Percentiles rank a stretch among this genome's conserved stretches.
These are phyloP conservation scores for Penicillium sp. DNA, from an alignment of 2,329 filamentous ascomycete genomes.

Conservation along the genomic window DNA sequence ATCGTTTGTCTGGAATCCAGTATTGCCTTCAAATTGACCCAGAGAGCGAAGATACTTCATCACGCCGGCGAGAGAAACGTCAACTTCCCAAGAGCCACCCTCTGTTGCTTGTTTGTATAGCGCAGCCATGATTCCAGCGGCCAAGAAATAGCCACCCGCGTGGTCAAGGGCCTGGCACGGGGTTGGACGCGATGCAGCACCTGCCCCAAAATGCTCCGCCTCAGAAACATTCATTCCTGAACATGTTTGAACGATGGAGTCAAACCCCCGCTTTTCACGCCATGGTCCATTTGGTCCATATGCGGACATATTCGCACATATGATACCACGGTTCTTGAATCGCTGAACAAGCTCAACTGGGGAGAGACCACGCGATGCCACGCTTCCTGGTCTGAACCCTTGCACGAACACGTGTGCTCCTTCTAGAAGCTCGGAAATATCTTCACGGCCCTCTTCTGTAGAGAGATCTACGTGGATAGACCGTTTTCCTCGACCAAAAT, in stretches of 20 bases:
- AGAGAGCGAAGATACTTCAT: slow-evolving; percentile 60
- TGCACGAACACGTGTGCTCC: slow-evolving; percentile 49
- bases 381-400: slow-evolving; percentile 51
- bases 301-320: slow-evolving; percentile 57
- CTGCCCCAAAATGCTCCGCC: slow-evolving; percentile 47
- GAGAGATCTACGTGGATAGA: slow-evolving; percentile 41
- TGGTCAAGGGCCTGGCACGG: slow-evolving; percentile 62
- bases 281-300: slow-evolving; percentile 55
- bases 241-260: slow-evolving; percentile 59
- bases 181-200: slow-evolving; percentile 44
- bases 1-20: slow-evolving; percentile 47
- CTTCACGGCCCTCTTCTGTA: slow-evolving; percentile 20
- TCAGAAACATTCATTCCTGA: slow-evolving; percentile 60
- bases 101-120: slow-evolving; percentile 50
- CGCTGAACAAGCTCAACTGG: slow-evolving; percentile 30
- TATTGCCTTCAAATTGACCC: slow-evolving; percentile 51
- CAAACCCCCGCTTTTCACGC: slow-evolving; percentile 53
- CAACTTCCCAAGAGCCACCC: slow-evolving; percentile 54
- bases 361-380: slow-evolving; percentile 30
- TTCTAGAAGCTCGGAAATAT: slow-evolving; percentile 34
- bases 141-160: slow-evolving; percentile 57
- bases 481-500: slow-evolving; percentile 41
- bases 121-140: slow-evolving; percentile 55
- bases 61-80: slow-evolving; percentile 58
- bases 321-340: slow-evolving; percentile 45